Evolutionary conservation across 768 basidiomycete species (phyloP), one percentile per base, ranked within the genome.

Genomic region (Mycena epipterygia): DNA sequence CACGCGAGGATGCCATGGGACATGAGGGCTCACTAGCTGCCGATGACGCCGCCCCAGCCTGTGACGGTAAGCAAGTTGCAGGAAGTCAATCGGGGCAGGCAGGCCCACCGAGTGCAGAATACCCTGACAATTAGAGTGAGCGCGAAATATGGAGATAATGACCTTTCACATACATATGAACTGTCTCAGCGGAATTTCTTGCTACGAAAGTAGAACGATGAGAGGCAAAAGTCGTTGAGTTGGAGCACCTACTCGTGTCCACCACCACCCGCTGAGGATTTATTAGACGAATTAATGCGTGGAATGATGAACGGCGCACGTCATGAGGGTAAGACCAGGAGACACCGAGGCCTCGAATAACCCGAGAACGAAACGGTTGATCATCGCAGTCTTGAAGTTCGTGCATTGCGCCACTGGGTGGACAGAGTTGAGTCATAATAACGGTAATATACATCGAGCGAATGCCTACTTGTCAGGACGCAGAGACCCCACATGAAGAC

Each of bases 401-500:
- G 60, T 73, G 69, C 74, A 75, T 74, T 74, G 67, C 5, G 68
- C n/a, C 66, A 73, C 72, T 74, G 37, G 14, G 27, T 9, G 2
- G 25, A 30, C 5, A 35, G 7, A 60, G 5, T 27, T 41, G 3
- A 35, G 21, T 46, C 8, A 7, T 25, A n/a, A n/a, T 8, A 46
- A 12, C 17, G 41, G 51, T 2, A 11, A 44, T 1, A 60, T 5
- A 21, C 19, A 16, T n/a, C 3, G 55, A 9, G 4, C 21, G 19
- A 3, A 53, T 23, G 23, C 58, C 25, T 29, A 69, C 67, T 75
- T 0, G 74, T 75, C 35, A 75, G 37, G 17, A 75, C 71, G 53
- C 68, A 70, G 21, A 75, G 64, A 14, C 71, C 74, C 74, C 74
- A 75, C 65, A 75, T 66, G 44, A 73, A 72, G 25, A 75, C 48